phyloP scores from a whole-genome alignment of 805 yeast genomes.

The Pichia rugopelliculosa region DNA sequence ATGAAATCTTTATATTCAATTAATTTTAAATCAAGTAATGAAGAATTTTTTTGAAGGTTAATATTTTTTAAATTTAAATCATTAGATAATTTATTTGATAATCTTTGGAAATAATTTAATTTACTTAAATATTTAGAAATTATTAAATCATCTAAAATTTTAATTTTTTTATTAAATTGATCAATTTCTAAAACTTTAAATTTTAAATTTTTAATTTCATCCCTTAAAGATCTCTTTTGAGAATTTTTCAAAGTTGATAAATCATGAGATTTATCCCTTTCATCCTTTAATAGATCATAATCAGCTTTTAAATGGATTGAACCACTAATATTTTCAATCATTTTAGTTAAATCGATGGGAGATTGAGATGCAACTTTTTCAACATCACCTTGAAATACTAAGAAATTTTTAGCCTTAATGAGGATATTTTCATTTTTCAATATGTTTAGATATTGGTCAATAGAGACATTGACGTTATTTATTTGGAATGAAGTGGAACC shows the following conservation, averaged over 20 bases:
- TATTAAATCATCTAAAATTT: slow-evolving; percentile 41
- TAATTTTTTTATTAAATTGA: slow-evolving; percentile 48
- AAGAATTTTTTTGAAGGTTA: slow-evolving; percentile 26
- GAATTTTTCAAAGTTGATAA: slow-evolving; percentile 57
- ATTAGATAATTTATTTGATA: slow-evolving; percentile 28
- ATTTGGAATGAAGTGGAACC: slow-evolving; percentile 67
- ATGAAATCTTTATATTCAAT: slow-evolving; percentile 26
- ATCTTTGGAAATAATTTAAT: slow-evolving; percentile 51
- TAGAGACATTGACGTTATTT: slow-evolving; percentile 52
- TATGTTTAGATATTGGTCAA: slow-evolving; percentile 54
- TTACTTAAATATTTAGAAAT: slow-evolving; percentile 51
- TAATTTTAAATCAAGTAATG: slow-evolving; percentile 17
- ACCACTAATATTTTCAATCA: slow-evolving; percentile 81
- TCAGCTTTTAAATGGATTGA: slow-evolving; percentile 60
- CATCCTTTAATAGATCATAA: slow-evolving; percentile 57
- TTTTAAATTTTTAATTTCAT: slow-evolving; percentile 71
- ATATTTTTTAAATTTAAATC: slow-evolving; percentile 30
- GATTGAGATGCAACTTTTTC: slow-evolving; percentile 88
- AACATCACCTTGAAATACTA: slow-evolving; percentile 96
- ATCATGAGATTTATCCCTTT: slow-evolving; percentile 59
- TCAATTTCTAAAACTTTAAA: slow-evolving; percentile 71
- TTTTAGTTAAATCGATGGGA: slow-evolving; percentile 59
- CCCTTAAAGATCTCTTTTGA: slow-evolving; percentile 58
- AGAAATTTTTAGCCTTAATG: slow-evolving; percentile 81
- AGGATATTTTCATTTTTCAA: slow-evolving; percentile 74